Evolutionary conservation across 2,329 filamentous ascomycete genomes (phyloP).

Genomic region (Neonectria punicea): DNA sequence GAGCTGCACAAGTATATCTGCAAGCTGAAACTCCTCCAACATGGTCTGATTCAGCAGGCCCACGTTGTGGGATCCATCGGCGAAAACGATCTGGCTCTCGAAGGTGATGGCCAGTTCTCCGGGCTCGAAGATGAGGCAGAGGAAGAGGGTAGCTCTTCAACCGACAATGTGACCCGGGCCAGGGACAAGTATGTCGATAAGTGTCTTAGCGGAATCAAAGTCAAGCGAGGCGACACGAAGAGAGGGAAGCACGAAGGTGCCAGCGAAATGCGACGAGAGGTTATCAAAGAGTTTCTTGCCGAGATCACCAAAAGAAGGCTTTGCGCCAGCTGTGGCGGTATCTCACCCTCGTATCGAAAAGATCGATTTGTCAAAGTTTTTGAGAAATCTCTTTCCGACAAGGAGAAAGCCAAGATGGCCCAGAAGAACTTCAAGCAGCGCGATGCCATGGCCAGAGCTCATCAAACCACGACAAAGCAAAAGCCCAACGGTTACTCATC

Average conservation of each 20-base stretch:
- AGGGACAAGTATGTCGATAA: conserved; percentile 76
- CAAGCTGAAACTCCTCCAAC: conserved; percentile 86
- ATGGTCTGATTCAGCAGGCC: conserved; percentile 81
- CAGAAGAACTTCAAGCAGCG: conserved; percentile 72
- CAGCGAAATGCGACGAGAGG: conserved; percentile 76
- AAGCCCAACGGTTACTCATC: conserved; percentile 58
- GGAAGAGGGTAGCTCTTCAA: conserved; percentile 66
- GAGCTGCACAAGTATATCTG: conserved; percentile 83
- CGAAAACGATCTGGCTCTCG: conserved; percentile 54
- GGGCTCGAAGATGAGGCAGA: conserved; percentile 68
- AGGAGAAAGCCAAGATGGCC: conserved; percentile 82
- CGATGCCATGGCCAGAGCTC: conserved; percentile 71
- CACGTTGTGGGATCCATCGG: conserved; percentile 65
- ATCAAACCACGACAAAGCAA: conserved; percentile 50
- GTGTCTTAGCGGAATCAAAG: conserved; percentile 70
- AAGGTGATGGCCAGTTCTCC: conserved; percentile 43
- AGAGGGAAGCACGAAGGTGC: conserved; percentile 85
- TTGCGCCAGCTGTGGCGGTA: conserved; percentile 74
- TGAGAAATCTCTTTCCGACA: conserved; percentile 78
- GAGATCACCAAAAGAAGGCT: conserved; percentile 75
- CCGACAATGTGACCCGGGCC: conserved; percentile 64
- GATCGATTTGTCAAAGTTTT: conserved; percentile 95
- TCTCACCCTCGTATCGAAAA: conserved; percentile 87
- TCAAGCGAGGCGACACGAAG: conserved; percentile 59
- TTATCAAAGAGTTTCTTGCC: conserved; percentile 85